Evolutionary conservation across 1,284 basidiomycete species (phyloP), one percentile per base, ranked within the genome.

Genomic region (Testicularia cyperi): DNA sequence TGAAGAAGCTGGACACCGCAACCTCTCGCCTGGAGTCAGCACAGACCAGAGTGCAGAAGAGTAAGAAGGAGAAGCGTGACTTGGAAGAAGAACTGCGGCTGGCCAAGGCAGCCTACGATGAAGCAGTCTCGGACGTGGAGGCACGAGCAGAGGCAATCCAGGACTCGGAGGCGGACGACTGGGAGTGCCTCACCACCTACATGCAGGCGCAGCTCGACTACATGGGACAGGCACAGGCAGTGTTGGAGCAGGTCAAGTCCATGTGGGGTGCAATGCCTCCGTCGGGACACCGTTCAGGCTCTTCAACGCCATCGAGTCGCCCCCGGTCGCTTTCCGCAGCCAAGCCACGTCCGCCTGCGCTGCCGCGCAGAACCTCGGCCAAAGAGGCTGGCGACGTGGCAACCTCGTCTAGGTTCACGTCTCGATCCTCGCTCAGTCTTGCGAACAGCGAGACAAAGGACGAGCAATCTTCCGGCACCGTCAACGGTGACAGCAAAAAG

Each of bases 61-160:
- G 63, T 35, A 68, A 67, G 32, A 66, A 68, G 34, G 68, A 71
- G 35, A 71, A 67, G 51, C 55, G 68, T 23, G 66, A 71, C 22
- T 35, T 71, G 23, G 64, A 71, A 25, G 68, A 71, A 22, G 68
- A 71, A 38, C 38, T 71, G 13, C 51, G 68, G 13, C 48, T 60
- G 7, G 68, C 68, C 3, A 65, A 61, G 21, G 65, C 66, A 15
- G 52, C 54, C 10, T 69, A 68, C 41, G 66, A 71, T 24, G 60
- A 71, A 29, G 63, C 66, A 3, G 53, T 64, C 29, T 54, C 55
- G 10, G 68, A 71, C 27, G 60, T 69, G 13, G 64, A 71, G 26
- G 42, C 38, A 16, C 46, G 66, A 5, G 60, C 54, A 6, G 44
- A 65, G 16, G 61, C 51, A 4, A 55, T 71, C n/a, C 51, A 58